Evolutionary conservation across 2,329 filamentous ascomycete genomes (phyloP).

Genomic region (Rugonectria rugulosa): DNA sequence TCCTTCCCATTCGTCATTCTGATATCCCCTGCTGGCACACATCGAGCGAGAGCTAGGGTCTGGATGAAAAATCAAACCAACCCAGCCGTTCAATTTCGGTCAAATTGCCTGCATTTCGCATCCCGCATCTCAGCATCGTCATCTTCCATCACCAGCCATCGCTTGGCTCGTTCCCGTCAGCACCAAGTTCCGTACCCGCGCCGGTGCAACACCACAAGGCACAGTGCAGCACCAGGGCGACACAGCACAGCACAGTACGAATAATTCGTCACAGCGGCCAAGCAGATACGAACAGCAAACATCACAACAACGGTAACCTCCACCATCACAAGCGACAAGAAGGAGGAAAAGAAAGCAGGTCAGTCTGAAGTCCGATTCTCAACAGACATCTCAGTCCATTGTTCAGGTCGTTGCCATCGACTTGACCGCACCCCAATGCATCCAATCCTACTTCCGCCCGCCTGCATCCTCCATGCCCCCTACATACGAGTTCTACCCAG

Average conservation of each 20-base stretch:
- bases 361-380: constrained; percentile 9
- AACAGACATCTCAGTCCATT: constrained; percentile 8
- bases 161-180: constrained; percentile 4
- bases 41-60: background rate
- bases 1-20: constrained; percentile 10
- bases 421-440: constrained; percentile 11
- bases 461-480: no score
- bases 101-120: constrained; percentile 5
- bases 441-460: constrained; percentile 10
- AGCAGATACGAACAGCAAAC: constrained; percentile 4
- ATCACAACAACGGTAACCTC: background rate
- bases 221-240: constrained; percentile 8
- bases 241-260: constrained; percentile 10
- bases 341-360: constrained; percentile 10
- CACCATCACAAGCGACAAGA: background rate
- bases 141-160: constrained; percentile 5
- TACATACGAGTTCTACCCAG: no score
- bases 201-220: constrained; percentile 12
- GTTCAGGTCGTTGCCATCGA: constrained; percentile 15
- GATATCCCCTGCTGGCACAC: background rate
- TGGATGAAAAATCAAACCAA: background rate
- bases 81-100: background rate
- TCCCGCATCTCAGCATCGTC: constrained; percentile 12
- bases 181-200: constrained; percentile 11
- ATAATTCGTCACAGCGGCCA: background rate